phyloP scores from a whole-genome alignment of 331 rosid genomes.

The Quercus tomentella region DNA sequence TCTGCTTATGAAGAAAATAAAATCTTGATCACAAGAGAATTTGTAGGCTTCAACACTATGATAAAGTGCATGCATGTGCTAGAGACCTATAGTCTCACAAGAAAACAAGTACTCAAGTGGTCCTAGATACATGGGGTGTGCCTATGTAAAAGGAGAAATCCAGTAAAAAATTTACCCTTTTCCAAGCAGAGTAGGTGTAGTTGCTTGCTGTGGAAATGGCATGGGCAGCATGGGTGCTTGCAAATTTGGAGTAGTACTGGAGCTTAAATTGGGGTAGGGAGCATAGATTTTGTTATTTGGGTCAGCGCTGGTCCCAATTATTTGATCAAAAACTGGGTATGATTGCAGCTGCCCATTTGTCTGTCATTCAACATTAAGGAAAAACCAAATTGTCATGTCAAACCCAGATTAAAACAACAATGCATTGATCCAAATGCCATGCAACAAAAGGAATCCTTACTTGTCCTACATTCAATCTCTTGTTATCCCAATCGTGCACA shows the following conservation, averaged over 20 bases:
- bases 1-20: slow-evolving; percentile 37
- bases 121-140: background rate
- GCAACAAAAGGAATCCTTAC: slow-evolving; percentile 36
- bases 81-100: background rate
- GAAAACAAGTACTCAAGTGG: background rate
- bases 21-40: background rate
- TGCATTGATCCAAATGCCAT: background rate
- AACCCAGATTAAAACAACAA: background rate
- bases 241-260: slow-evolving; percentile 35
- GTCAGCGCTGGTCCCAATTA: slow-evolving; percentile 45
- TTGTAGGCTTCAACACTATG: background rate
- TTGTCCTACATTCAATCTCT: slow-evolving; percentile 81
- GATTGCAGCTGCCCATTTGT: slow-evolving; percentile 34
- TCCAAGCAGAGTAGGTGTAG: slow-evolving; percentile 65
- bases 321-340: slow-evolving; percentile 30
- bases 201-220: slow-evolving; percentile 52
- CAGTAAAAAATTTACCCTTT: slow-evolving; percentile 60
- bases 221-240: slow-evolving; percentile 49
- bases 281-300: slow-evolving; percentile 43
- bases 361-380: slow-evolving; percentile 19
- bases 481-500: slow-evolving; percentile 80
- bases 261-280: slow-evolving; percentile 22
- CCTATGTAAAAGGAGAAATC: slow-evolving; percentile 14
- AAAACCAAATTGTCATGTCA: background rate
- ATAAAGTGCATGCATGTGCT: background rate